These are phyloP conservation scores for Rhynchosporium agropyri DNA, from an alignment of 2,329 filamentous ascomycete genomes.

Conservation along the genomic window DNA sequence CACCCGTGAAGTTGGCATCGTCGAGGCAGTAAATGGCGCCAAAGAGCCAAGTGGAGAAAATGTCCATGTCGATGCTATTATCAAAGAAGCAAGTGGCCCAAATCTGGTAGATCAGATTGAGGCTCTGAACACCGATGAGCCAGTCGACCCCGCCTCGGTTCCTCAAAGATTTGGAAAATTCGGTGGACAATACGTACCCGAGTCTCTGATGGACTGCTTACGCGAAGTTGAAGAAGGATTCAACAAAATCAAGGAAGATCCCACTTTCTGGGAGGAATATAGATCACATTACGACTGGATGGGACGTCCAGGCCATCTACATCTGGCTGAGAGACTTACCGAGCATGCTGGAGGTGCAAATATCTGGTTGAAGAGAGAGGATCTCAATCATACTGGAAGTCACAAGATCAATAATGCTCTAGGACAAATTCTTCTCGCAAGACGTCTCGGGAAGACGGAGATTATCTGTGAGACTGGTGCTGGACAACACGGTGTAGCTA, in stretches of 20 bases:
- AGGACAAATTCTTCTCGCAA: slow-evolving; percentile 86
- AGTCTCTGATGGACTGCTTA: slow-evolving; percentile 96
- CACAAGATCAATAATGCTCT: slow-evolving; percentile 99
- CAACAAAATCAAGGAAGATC: slow-evolving; percentile 82
- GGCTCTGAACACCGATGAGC: slow-evolving; percentile 61
- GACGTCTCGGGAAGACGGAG: slow-evolving; percentile 86
- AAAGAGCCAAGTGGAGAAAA: slow-evolving; percentile 59
- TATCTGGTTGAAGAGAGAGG: slow-evolving; percentile 97
- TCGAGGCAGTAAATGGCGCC: slow-evolving; percentile 67
- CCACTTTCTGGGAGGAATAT: slow-evolving; percentile 96
- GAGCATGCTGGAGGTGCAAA: slow-evolving; percentile 88
- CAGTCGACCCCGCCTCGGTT: slow-evolving; percentile 55
- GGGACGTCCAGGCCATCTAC: slow-evolving; percentile 89
- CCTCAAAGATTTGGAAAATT: slow-evolving; percentile 93
- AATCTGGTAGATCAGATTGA: slow-evolving; percentile 62
- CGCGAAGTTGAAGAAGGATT: slow-evolving; percentile 90
- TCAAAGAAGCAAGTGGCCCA: slow-evolving; percentile 47
- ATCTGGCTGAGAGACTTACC: slow-evolving; percentile 85
- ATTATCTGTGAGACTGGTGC: slow-evolving; percentile 98
- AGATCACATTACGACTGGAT: slow-evolving; percentile 96
- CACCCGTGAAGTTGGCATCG: slow-evolving; percentile 68
- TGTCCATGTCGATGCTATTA: slow-evolving; percentile 69
- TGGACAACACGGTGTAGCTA: slow-evolving; percentile 96
- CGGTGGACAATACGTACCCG: slow-evolving; percentile 95
- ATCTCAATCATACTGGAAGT: slow-evolving; percentile 95